Conservation (phyloP, 345 rosid genomes). For the Dimocarpus longan region DNA sequence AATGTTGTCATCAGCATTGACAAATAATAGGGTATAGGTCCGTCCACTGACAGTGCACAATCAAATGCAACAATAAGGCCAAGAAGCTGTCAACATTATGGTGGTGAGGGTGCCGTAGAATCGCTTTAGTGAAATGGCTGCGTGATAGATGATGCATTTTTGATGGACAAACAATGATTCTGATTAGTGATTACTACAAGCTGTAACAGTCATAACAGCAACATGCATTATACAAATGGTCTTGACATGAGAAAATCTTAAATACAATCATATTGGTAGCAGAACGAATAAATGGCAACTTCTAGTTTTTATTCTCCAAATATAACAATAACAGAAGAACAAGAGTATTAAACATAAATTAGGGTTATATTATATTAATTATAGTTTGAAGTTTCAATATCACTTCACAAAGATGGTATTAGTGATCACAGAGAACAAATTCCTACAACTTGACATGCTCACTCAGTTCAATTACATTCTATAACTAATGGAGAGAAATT, state of each 20-base stretch:
- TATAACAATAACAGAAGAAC: too few relatives aligned
- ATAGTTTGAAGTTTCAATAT: background rate
- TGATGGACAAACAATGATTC: background rate
- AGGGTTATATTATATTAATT: too few relatives aligned
- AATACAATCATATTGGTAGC: background rate
- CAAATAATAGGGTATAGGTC: background rate
- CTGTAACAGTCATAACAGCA: background rate
- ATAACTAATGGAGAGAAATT: background rate
- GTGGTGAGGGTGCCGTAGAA: background rate
- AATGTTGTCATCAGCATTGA: background rate
- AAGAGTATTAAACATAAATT: too few relatives aligned
- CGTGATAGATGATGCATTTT: background rate
- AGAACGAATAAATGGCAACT: too few relatives aligned
- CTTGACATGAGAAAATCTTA: too few relatives aligned
- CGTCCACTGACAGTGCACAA: background rate
- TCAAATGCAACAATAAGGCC: too few relatives aligned
- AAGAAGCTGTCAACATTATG: background rate
- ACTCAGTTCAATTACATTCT: too few relatives aligned
- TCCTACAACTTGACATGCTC: background rate
- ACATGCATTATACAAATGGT: too few relatives aligned
- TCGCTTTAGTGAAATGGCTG: background rate
- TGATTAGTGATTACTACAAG: background rate
- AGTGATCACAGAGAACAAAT: background rate
- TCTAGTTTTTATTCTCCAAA: background rate
- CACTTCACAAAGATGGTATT: background rate